Evolutionary conservation across 768 basidiomycete species (phyloP).

Genomic region (Auricularia heimuer): DNA sequence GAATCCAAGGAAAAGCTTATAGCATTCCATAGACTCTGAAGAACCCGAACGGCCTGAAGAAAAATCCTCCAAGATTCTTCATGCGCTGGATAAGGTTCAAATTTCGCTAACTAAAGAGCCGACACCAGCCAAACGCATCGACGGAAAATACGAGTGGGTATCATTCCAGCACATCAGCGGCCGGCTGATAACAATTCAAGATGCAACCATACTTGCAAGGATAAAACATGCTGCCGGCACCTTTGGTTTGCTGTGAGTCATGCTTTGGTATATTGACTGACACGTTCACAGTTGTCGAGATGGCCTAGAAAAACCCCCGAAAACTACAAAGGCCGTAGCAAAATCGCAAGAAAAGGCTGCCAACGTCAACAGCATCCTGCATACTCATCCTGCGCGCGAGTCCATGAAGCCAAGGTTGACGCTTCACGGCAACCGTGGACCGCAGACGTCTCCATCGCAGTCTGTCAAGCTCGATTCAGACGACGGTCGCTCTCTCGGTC

Average conservation of each 20-base stretch:
- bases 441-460: no score
- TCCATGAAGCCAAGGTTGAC: no score
- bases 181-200: constrained; percentile 25
- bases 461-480: no score
- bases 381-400: neutral
- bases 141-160: constrained; percentile 55
- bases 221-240: constrained; percentile 67
- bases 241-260: constrained; percentile 41
- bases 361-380: neutral
- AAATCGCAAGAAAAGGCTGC: neutral
- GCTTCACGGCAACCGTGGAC: no score
- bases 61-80: neutral
- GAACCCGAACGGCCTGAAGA: neutral
- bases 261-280: constrained; percentile 1
- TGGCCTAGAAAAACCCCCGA: constrained; percentile 46
- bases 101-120: neutral
- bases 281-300: constrained; percentile 54
- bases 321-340: constrained; percentile 24
- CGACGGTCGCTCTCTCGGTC: no score
- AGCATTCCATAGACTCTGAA: no score
- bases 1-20: no score
- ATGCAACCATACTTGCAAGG: constrained; percentile 74
- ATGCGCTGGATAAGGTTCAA: constrained; percentile 2
- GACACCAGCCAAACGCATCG: constrained; percentile 35
- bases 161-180: neutral